Conservation (phyloP, 495 filamentous ascomycete species). For the Penicillium goetzii region DNA sequence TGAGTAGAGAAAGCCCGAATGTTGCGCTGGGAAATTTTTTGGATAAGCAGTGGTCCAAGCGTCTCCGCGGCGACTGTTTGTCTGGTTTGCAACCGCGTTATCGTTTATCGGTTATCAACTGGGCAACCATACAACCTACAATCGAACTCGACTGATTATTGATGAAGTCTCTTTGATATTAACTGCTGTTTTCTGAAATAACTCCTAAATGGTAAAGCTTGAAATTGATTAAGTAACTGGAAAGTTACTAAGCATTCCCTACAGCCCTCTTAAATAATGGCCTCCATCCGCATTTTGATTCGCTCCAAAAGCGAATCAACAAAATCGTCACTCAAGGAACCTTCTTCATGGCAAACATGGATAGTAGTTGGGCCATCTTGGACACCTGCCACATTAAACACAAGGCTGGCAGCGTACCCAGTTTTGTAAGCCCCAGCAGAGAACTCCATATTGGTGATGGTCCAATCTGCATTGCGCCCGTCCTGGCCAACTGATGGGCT, state of each 20-base stretch:
- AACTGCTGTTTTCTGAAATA: no score
- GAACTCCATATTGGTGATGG: not conserved
- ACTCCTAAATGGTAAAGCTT: not conserved
- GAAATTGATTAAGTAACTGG: not conserved
- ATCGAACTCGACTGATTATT: not conserved
- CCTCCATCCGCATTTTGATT: not conserved
- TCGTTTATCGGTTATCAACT: not conserved
- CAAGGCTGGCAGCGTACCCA: not conserved
- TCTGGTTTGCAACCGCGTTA: constrained; percentile 33
- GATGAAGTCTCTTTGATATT: not conserved
- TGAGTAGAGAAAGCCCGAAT: constrained; percentile 9
- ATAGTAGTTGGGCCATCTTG: not conserved
- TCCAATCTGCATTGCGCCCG: not conserved
- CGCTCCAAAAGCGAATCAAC: not conserved
- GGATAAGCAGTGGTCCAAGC: constrained; percentile 53
- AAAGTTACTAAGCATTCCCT: not conserved
- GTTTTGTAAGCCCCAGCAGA: not conserved
- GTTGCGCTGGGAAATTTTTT: constrained; percentile 35
- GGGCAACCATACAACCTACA: no score
- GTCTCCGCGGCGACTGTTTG: constrained; percentile 34
- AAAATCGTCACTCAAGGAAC: not conserved
- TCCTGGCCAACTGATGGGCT: not conserved
- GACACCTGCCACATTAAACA: not conserved
- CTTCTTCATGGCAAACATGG: not conserved
- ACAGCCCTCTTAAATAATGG: not conserved